Conservation (phyloP, 805 yeast species). For the Candida oleophila region DNA sequence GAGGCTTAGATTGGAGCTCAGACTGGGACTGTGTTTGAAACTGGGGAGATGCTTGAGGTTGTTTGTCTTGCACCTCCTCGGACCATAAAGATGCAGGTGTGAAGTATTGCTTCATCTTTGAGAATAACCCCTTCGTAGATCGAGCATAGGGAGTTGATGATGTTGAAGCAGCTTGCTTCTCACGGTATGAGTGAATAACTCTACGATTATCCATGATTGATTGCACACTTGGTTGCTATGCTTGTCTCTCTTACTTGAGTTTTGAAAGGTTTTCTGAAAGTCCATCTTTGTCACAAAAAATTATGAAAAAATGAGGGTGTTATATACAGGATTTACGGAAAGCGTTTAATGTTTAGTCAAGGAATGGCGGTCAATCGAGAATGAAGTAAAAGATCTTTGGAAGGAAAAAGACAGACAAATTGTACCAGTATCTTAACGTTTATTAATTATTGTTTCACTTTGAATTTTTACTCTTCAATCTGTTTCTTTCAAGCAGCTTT, state of each 20-base stretch:
- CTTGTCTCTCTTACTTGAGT: background rate
- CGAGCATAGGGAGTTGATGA: conserved; percentile 21
- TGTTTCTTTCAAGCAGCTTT: background rate
- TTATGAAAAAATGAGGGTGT: background rate
- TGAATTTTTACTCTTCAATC: background rate
- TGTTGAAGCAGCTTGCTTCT: conserved; percentile 17
- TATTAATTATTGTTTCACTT: too few relatives aligned
- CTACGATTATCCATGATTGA: conserved; percentile 34
- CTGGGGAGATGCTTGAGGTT: background rate
- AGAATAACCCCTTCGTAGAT: conserved; percentile 19
- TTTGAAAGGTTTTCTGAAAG: background rate
- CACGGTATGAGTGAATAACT: conserved; percentile 27
- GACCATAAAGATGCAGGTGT: conserved; percentile 8
- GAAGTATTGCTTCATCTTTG: conserved; percentile 27
- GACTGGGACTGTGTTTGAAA: background rate
- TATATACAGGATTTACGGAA: background rate
- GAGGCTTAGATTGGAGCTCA: background rate
- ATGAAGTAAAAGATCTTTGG: too few relatives aligned
- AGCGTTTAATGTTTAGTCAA: too few relatives aligned
- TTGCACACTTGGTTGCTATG: background rate
- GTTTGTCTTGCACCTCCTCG: conserved; percentile 5
- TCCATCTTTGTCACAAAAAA: background rate
- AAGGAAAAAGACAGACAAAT: too few relatives aligned
- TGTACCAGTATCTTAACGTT: too few relatives aligned
- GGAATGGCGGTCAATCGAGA: too few relatives aligned